Percentiles rank a stretch among this genome's conserved stretches.
These are phyloP conservation scores for Penicillium waksmanii DNA, from an alignment of 495 filamentous ascomycete species.

Conservation along the genomic window DNA sequence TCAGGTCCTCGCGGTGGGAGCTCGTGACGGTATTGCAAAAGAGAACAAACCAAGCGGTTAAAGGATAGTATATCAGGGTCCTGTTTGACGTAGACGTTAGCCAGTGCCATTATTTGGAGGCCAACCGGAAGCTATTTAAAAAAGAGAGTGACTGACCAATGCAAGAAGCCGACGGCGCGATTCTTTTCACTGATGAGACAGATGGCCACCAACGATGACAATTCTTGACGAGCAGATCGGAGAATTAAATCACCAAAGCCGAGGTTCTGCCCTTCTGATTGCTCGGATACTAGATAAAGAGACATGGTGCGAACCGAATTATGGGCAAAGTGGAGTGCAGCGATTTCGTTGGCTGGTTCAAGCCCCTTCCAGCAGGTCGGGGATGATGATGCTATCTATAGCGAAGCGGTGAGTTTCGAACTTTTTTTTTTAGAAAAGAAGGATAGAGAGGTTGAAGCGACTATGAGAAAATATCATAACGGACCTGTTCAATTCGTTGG, in stretches of 20 bases:
- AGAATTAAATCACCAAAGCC: slow-evolving; percentile 17
- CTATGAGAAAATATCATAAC: background rate
- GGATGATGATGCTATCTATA: background rate
- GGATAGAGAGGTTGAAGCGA: background rate
- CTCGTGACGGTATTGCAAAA: background rate
- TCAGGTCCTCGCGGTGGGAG: background rate
- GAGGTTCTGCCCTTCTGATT: background rate
- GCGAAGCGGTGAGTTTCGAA: background rate
- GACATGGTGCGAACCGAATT: slow-evolving; percentile 27
- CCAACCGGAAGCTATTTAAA: background rate
- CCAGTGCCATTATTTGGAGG: background rate
- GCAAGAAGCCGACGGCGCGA: slow-evolving; percentile 22
- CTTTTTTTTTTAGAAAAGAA: background rate
- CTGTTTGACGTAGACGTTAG: background rate
- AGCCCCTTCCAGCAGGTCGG: slow-evolving; percentile 23
- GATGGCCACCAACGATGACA: slow-evolving; percentile 24
- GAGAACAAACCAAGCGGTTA: background rate
- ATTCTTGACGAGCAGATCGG: slow-evolving; percentile 25
- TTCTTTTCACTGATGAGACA: slow-evolving; percentile 24
- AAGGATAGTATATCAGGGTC: background rate
- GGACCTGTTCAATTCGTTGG: slow-evolving; percentile 17
- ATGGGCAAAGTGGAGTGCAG: slow-evolving; percentile 26
- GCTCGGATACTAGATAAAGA: slow-evolving; percentile 19
- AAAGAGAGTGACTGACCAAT: slow-evolving; percentile 17
- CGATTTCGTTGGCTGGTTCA: slow-evolving; percentile 22